Conservation (phyloP, 2,329 filamentous ascomycete species). For the Gyromitra esculenta region DNA sequence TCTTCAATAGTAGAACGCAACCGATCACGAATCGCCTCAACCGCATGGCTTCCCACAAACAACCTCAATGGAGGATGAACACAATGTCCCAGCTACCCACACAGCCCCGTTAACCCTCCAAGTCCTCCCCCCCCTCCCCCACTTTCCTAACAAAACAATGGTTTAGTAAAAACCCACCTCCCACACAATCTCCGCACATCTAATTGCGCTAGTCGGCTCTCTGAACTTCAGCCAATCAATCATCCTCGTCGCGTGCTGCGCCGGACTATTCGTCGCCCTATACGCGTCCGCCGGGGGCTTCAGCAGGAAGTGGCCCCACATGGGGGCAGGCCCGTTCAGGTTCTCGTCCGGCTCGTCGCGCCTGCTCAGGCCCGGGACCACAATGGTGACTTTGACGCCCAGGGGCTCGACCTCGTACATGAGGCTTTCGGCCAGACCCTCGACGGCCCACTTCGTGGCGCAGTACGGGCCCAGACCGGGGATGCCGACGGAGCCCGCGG, state of each 20-base stretch:
- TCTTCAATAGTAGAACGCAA: slow-evolving; percentile 92
- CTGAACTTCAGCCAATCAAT: slow-evolving; percentile 93
- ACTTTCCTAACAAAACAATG: no score
- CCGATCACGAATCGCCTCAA: slow-evolving; percentile 92
- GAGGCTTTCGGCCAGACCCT: slow-evolving; percentile 95
- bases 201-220: slow-evolving; percentile 91
- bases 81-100: slow-evolving; percentile 76
- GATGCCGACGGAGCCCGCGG: slow-evolving; percentile 89
- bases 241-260: slow-evolving; percentile 87
- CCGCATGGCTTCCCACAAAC: slow-evolving; percentile 90
- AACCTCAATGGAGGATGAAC: slow-evolving; percentile 88
- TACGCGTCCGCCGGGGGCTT: slow-evolving; percentile 87
- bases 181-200: slow-evolving; percentile 93
- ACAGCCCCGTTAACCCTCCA: neutral
- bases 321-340: slow-evolving; percentile 68
- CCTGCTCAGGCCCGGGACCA: slow-evolving; percentile 88
- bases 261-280: slow-evolving; percentile 77
- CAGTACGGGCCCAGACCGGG: slow-evolving; percentile 94
- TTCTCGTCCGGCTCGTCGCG: slow-evolving; percentile 72
- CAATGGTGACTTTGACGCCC: slow-evolving; percentile 91
- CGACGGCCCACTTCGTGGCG: slow-evolving; percentile 95
- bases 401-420: slow-evolving; percentile 92
- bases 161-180: slow-evolving; percentile 50
- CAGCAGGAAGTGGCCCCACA: slow-evolving; percentile 91
- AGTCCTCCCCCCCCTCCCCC: neutral